These are phyloP conservation scores for Suillus paluster DNA, from an alignment of 768 basidiomycete species.

Conservation along the genomic window DNA sequence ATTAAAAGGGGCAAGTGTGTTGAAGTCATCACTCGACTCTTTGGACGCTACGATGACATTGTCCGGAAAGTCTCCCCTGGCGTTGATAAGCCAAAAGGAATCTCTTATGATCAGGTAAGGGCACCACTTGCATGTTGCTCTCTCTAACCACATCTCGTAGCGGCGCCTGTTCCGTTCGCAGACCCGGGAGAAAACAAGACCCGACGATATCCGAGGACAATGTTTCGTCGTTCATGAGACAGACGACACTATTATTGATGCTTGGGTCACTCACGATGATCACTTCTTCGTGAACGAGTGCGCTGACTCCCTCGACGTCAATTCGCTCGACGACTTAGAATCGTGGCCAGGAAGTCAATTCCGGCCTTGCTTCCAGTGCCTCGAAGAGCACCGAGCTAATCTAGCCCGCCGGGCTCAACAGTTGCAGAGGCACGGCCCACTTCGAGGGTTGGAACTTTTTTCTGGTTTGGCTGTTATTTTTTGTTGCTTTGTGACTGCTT, in stretches of 20 bases:
- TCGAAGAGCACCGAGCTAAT: conserved; percentile 32
- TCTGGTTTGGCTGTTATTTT: conserved; percentile 48
- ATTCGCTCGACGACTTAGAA: conserved; percentile 24
- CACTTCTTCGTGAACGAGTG: conserved; percentile 59
- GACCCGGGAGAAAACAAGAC: conserved; percentile 27
- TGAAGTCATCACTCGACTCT: conserved; percentile 44
- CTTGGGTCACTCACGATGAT: conserved; percentile 56
- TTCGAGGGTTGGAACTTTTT: conserved; percentile 71
- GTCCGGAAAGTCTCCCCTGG: conserved; percentile 23
- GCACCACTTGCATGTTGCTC: conserved; percentile 1
- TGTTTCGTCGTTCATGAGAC: conserved; percentile 51
- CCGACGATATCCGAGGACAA: conserved; percentile 53
- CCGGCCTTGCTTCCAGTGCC: conserved; percentile 46
- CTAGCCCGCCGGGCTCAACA: conserved; percentile 37
- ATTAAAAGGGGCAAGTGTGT: conserved; percentile 22
- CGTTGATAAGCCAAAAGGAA: conserved; percentile 16
- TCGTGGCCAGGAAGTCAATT: conserved; percentile 36
- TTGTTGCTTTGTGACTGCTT: background rate
- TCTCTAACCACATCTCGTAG: conserved; percentile 21
- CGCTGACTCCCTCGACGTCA: conserved; percentile 22
- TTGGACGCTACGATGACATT: conserved; percentile 51
- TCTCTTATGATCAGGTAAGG: conserved; percentile 50
- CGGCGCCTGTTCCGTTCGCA: conserved; percentile 47
- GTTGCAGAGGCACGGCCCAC: conserved; percentile 42
- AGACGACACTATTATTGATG: conserved; percentile 33